Percentiles rank a stretch among this genome's conserved stretches.
Evolutionary conservation across 2,329 filamentous ascomycete genomes (phyloP).

Genomic region (Ophiocordyceps robertsii): DNA sequence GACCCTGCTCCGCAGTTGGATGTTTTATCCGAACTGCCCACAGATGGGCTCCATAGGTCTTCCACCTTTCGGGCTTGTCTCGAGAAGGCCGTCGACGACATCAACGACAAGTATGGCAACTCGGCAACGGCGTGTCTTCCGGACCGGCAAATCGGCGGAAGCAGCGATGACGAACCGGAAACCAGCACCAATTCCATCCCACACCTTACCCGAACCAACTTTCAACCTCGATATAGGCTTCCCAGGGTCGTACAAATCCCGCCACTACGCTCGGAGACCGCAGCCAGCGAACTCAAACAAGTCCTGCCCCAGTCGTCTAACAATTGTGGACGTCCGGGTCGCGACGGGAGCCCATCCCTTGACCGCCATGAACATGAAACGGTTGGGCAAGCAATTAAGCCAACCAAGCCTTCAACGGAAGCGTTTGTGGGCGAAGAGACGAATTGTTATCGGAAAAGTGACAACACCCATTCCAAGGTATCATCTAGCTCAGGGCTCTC

Average conservation of each 20-base stretch:
- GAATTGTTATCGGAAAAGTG: too few relatives aligned
- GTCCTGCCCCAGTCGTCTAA: neutral
- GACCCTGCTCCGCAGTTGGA: conserved; percentile 13
- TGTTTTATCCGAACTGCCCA: conserved; percentile 12
- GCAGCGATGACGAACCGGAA: neutral
- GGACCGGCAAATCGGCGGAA: neutral
- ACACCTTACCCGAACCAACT: conserved; percentile 3
- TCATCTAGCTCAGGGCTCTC: neutral
- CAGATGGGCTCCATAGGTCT: conserved; percentile 10
- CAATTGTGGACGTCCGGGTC: neutral
- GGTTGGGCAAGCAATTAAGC: conserved; percentile 2
- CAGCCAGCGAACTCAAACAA: conserved; percentile 4
- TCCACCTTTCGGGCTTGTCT: conserved; percentile 15
- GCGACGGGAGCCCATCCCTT: conserved; percentile 3
- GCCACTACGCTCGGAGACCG: conserved; percentile 2
- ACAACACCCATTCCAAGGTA: neutral
- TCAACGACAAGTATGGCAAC: conserved; percentile 13
- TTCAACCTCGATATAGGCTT: conserved; percentile 6
- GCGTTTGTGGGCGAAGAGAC: neutral
- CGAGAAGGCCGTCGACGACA: conserved; percentile 16
- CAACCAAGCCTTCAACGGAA: neutral
- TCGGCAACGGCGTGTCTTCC: conserved; percentile 2
- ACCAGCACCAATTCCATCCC: neutral
- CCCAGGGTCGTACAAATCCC: conserved; percentile 6
- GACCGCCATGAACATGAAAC: conserved; percentile 5